Conservation (phyloP, 1,139 yeast species). For the Kluyveromyces marxianus region DNA sequence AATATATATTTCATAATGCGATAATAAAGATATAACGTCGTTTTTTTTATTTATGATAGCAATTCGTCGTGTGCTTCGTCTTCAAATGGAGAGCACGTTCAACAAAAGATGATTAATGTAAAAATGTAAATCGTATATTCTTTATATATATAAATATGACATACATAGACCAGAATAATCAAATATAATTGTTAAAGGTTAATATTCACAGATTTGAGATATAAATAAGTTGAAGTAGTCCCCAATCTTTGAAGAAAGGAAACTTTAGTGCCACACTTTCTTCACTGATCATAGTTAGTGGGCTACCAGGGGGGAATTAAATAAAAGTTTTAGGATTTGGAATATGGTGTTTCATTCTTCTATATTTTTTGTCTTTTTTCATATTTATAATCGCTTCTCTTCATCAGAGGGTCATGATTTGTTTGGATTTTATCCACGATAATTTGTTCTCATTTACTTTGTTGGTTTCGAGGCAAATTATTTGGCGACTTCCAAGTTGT, state of each 20-base stretch:
- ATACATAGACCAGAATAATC: not conserved
- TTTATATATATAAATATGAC: not conserved
- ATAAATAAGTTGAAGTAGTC: not conserved
- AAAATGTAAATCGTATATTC: not conserved
- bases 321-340: too few species aligned
- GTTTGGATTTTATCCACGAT: not conserved
- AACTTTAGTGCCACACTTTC: not conserved
- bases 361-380: not conserved
- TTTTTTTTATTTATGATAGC: too few species aligned
- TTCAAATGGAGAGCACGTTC: not conserved
- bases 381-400: not conserved
- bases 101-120: not conserved
- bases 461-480: conserved; percentile 3
- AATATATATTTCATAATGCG: too few species aligned
- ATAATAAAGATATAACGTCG: too few species aligned
- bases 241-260: not conserved
- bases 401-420: conserved; percentile 1
- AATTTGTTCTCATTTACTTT: not conserved
- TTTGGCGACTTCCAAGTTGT: conserved; percentile 46
- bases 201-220: conserved; percentile 1
- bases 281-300: too few species aligned
- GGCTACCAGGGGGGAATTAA: too few species aligned
- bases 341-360: not conserved
- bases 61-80: too few species aligned
- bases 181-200: not conserved